Evolutionary conservation across 2,329 filamentous ascomycete species (phyloP).

Genomic region (Paraphaeosphaeria minitans): DNA sequence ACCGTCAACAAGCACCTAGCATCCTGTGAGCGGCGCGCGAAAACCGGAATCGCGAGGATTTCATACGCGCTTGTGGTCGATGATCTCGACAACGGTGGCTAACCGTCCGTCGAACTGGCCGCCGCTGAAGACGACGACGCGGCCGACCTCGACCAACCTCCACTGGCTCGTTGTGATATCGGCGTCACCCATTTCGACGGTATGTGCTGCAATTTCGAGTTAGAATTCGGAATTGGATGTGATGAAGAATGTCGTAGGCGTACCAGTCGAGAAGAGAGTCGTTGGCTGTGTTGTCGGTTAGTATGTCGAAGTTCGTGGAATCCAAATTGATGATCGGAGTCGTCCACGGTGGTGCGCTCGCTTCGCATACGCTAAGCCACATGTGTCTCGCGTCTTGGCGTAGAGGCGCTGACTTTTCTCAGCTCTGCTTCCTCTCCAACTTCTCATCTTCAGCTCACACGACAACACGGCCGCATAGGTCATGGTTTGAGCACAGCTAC

Average conservation of each 20-base stretch:
- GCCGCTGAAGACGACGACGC: slow-evolving; percentile 88
- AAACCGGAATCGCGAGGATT: slow-evolving; percentile 26
- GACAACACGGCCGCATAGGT: background rate
- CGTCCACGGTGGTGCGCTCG: too few relatives aligned
- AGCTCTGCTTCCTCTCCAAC: background rate
- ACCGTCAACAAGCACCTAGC: slow-evolving; percentile 93
- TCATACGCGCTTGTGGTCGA: slow-evolving; percentile 99
- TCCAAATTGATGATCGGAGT: slow-evolving; percentile 19
- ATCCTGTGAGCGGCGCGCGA: slow-evolving; percentile 37
- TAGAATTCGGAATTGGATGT: slow-evolving; percentile 31
- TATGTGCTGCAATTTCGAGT: slow-evolving; percentile 39
- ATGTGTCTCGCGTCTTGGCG: background rate
- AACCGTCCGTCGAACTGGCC: slow-evolving; percentile 84
- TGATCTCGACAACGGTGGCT: slow-evolving; percentile 96
- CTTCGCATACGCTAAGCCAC: too few relatives aligned
- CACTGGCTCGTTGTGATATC: slow-evolving; percentile 58
- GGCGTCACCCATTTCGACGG: slow-evolving; percentile 55
- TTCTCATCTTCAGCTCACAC: background rate
- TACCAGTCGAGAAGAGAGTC: slow-evolving; percentile 48
- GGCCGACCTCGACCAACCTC: slow-evolving; percentile 98
- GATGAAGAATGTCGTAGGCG: slow-evolving; percentile 32
- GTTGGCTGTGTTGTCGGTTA: slow-evolving; percentile 39
- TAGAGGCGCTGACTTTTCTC: background rate
- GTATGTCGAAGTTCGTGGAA: slow-evolving; percentile 25
- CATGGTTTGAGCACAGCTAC: too few relatives aligned